Evolutionary conservation across 2,329 filamentous ascomycete species (phyloP).

Genomic region (Blastomyces parvus): DNA sequence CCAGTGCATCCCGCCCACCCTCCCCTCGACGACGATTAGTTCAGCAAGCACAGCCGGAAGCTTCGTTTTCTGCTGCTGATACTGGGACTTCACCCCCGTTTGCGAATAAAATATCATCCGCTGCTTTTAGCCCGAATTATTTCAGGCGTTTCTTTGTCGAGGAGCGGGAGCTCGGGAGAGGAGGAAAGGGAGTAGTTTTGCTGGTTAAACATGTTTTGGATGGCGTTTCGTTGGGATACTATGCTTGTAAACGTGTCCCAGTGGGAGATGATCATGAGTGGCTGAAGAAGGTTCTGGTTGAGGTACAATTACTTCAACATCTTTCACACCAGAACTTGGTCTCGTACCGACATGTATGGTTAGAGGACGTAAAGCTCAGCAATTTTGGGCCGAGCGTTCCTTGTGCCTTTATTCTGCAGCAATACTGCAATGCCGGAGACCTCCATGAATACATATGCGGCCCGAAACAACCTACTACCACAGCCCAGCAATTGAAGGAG

Average conservation of each 20-base stretch:
- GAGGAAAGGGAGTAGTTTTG: slow-evolving; percentile 88
- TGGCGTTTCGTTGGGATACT: slow-evolving; percentile 76
- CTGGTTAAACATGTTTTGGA: slow-evolving; percentile 91
- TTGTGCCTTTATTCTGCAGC: slow-evolving; percentile 92
- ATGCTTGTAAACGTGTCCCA: slow-evolving; percentile 93
- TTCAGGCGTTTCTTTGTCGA: slow-evolving; percentile 90
- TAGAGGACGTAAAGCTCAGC: slow-evolving; percentile 76
- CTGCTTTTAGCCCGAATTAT: slow-evolving; percentile 85
- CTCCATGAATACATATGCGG: slow-evolving; percentile 79
- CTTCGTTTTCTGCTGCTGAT: slow-evolving; percentile 13
- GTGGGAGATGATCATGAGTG: slow-evolving; percentile 91
- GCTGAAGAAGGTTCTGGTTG: slow-evolving; percentile 87
- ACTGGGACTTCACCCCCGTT: slow-evolving; percentile 33
- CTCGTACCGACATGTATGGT: slow-evolving; percentile 93
- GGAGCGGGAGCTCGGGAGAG: slow-evolving; percentile 73
- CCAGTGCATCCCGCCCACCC: slow-evolving; percentile 26
- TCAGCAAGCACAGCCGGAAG: slow-evolving; percentile 35
- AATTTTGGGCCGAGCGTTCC: slow-evolving; percentile 85
- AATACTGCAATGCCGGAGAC: slow-evolving; percentile 93
- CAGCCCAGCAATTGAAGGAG: slow-evolving; percentile 80
- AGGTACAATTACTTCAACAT: slow-evolving; percentile 85
- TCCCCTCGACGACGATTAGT: slow-evolving; percentile 42
- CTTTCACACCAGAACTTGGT: slow-evolving; percentile 92
- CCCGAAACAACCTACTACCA: slow-evolving; percentile 50
- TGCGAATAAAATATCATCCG: slow-evolving; percentile 57